These are phyloP conservation scores for Yamadazyma scolyti DNA, from an alignment of 805 yeast genomes.

Conservation along the genomic window DNA sequence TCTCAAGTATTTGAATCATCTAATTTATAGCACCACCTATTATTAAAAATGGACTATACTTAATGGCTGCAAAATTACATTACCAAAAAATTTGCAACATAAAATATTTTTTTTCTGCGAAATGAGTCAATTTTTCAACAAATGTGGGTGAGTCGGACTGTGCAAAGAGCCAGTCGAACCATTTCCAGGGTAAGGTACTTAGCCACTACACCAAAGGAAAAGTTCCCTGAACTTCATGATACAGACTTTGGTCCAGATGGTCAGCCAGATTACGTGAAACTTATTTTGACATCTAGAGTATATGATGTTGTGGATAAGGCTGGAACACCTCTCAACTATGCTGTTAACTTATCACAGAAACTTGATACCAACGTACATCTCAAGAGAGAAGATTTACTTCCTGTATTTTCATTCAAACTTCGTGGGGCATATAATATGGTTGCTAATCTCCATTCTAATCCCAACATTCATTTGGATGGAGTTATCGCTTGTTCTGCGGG, in stretches of 20 bases:
- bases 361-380: conserved; percentile 72
- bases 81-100: too few relatives aligned
- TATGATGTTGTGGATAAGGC: conserved; percentile 80
- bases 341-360: conserved; percentile 68
- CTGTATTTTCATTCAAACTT: conserved; percentile 92
- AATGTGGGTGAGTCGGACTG: too few relatives aligned
- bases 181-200: too few relatives aligned
- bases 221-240: conserved; percentile 44
- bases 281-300: conserved; percentile 87
- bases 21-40: too few relatives aligned
- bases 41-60: too few relatives aligned
- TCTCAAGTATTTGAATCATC: too few relatives aligned
- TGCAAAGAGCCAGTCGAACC: too few relatives aligned
- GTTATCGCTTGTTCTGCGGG: conserved; percentile 99
- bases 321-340: conserved; percentile 81
- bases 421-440: conserved; percentile 98
- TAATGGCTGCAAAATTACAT: too few relatives aligned
- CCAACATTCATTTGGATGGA: conserved; percentile 65
- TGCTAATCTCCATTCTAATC: conserved; percentile 67
- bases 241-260: conserved; percentile 57
- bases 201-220: conserved; percentile 11
- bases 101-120: too few relatives aligned
- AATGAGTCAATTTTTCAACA: too few relatives aligned
- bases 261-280: conserved; percentile 87
- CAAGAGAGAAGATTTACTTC: conserved; percentile 90